Percentiles rank a stretch among this genome's conserved stretches.
phyloP scores from a whole-genome alignment of 768 basidiomycete genomes.

The Ephemerocybe angulata region DNA sequence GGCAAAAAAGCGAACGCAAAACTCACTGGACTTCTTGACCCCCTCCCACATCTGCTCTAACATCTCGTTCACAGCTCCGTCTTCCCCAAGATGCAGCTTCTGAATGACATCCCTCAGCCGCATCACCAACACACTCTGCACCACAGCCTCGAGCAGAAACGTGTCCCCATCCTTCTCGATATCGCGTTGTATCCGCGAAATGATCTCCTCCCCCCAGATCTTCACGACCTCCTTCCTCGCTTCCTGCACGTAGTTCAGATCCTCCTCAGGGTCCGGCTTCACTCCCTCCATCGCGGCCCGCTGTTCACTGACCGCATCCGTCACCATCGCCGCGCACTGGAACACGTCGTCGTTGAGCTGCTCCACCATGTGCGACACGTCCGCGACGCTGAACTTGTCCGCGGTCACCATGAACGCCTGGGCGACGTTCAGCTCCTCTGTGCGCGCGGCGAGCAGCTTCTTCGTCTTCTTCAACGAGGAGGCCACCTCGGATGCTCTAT shows the following conservation, averaged over 20 bases:
- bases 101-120: neutral
- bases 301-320: constrained; percentile 21
- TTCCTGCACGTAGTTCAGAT: neutral
- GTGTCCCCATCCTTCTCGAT: neutral
- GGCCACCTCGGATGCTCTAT: too few relatives aligned
- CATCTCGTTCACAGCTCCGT: neutral
- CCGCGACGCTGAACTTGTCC: constrained; percentile 41
- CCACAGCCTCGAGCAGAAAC: neutral
- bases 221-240: neutral
- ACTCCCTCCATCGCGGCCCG: too few relatives aligned
- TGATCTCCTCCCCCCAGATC: neutral
- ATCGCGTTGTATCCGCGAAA: neutral
- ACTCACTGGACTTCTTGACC: neutral
- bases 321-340: constrained; percentile 43
- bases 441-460: constrained; percentile 27
- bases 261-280: neutral
- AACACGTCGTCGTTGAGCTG: constrained; percentile 46
- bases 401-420: constrained; percentile 41
- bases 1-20: neutral
- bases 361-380: constrained; percentile 36
- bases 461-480: constrained; percentile 16
- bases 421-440: constrained; percentile 37
- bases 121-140: neutral
- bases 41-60: neutral
- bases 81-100: too few relatives aligned